A percentile compares a stretch with the other conserved stretches of the same genome.
These are phyloP conservation scores for Vigna nakashimae DNA, from an alignment of 306 rosid species.

Conservation along the genomic window DNA sequence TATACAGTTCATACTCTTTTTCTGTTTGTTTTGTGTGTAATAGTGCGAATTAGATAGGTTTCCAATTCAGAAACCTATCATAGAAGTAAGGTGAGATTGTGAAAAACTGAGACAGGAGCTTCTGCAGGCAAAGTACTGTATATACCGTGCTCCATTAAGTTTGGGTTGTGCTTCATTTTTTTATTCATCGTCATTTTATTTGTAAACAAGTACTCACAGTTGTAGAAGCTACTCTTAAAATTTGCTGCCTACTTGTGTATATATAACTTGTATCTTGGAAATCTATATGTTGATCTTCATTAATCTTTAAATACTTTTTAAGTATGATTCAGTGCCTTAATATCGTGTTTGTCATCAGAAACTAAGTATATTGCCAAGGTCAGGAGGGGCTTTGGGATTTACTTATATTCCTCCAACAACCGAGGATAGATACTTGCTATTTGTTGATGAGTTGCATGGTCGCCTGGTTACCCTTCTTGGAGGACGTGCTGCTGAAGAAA, in stretches of 20 bases:
- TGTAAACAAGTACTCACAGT: background rate
- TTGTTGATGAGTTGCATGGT: slow-evolving; percentile 93
- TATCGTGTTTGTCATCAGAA: slow-evolving; percentile 62
- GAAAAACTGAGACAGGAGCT: slow-evolving; percentile 1
- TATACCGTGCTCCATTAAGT: background rate
- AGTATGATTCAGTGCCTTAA: slow-evolving; percentile 29
- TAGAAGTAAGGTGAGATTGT: background rate
- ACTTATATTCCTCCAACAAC: slow-evolving; percentile 89
- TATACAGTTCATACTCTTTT: too few relatives aligned
- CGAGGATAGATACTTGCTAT: slow-evolving; percentile 94
- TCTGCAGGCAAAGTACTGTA: background rate
- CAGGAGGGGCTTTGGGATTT: slow-evolving; percentile 97
- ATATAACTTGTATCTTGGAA: slow-evolving; percentile 2
- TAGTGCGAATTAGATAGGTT: too few relatives aligned
- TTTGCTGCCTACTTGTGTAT: background rate
- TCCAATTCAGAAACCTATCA: too few relatives aligned
- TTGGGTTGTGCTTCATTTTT: slow-evolving; percentile 14
- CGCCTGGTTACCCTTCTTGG: slow-evolving; percentile 97
- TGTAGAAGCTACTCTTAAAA: background rate
- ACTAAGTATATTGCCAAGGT: slow-evolving; percentile 93
- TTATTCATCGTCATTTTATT: background rate
- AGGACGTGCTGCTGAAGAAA: slow-evolving; percentile 99
- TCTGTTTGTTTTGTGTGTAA: too few relatives aligned
- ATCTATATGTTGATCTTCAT: slow-evolving; percentile 16
- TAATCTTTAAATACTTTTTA: background rate